phyloP scores from a whole-genome alignment of 371 early-diverging fungal species.

The Mortierella sp. region DNA sequence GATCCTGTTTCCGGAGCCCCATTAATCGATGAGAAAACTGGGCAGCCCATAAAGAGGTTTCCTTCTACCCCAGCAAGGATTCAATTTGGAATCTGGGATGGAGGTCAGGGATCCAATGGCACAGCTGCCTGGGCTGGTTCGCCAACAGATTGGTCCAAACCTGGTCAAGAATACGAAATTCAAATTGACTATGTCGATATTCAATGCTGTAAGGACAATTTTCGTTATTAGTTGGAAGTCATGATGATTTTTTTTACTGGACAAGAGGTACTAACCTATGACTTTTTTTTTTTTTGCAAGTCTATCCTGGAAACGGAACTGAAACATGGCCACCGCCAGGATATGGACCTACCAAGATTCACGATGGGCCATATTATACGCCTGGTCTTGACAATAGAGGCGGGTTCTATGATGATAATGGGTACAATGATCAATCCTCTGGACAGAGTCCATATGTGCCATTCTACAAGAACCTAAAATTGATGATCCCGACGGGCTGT shows the following conservation, averaged over 20 bases:
- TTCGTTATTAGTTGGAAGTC: background rate
- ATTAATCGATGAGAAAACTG: constrained; percentile 26
- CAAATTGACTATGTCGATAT: constrained; percentile 63
- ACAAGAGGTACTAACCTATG: background rate
- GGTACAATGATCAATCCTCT: constrained; percentile 9
- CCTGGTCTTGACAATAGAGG: constrained; percentile 24
- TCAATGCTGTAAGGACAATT: constrained; percentile 55
- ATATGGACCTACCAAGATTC: constrained; percentile 36
- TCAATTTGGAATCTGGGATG: constrained; percentile 80
- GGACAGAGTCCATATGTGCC: constrained; percentile 28
- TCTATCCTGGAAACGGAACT: constrained; percentile 32
- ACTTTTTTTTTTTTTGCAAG: background rate
- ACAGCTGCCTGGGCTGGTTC: constrained; percentile 79
- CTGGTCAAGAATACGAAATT: constrained; percentile 57
- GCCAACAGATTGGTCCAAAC: constrained; percentile 68
- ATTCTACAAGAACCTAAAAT: constrained; percentile 36
- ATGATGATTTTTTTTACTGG: background rate
- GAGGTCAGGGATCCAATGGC: constrained; percentile 68
- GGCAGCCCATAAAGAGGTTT: constrained; percentile 53
- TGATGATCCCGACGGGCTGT: constrained; percentile 46
- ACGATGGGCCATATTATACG: constrained; percentile 33
- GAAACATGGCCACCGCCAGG: constrained; percentile 39
- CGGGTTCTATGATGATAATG: background rate
- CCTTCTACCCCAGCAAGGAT: constrained; percentile 68
- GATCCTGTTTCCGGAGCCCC: constrained; percentile 27